Conservation (phyloP, 306 rosid genomes). For the Cicer arietinum region DNA sequence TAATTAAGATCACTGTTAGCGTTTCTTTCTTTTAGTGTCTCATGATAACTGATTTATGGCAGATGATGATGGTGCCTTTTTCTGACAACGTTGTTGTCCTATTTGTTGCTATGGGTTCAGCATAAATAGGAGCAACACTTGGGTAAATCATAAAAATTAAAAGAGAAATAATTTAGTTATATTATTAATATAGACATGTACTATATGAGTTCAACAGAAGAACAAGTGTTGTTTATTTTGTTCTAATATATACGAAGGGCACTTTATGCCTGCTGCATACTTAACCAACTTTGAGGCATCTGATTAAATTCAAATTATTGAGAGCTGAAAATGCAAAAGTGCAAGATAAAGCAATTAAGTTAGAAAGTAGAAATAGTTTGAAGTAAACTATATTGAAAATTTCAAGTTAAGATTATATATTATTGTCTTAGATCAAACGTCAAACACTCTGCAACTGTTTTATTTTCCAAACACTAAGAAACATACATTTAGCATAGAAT, state of each 20-base stretch:
- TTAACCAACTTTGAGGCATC: background rate
- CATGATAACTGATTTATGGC: slow-evolving; percentile 40
- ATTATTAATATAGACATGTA: too few relatives aligned
- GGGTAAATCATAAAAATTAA: too few relatives aligned
- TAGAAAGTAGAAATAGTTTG: slow-evolving; percentile 3
- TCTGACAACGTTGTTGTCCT: slow-evolving; percentile 31
- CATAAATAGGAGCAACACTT: background rate
- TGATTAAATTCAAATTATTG: slow-evolving; percentile 16
- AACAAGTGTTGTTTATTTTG: too few relatives aligned
- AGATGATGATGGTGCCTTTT: background rate
- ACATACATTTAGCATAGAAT: slow-evolving; percentile 39
- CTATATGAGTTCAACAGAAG: too few relatives aligned
- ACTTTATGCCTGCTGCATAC: background rate
- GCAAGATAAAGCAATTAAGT: slow-evolving; percentile 15
- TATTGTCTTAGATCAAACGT: slow-evolving; percentile 40
- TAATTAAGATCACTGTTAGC: background rate
- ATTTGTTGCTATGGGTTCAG: slow-evolving; percentile 56
- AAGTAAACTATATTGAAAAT: slow-evolving; percentile 1
- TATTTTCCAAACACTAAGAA: slow-evolving; percentile 43
- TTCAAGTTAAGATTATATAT: slow-evolving; percentile 31
- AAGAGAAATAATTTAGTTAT: too few relatives aligned
- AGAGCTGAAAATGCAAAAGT: background rate
- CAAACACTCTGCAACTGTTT: slow-evolving; percentile 42
- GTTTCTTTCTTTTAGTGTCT: slow-evolving; percentile 6
- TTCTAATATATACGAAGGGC: background rate